Evolutionary conservation across 2,329 filamentous ascomycete genomes (phyloP).

Genomic region (Fonsecaea erecta): DNA sequence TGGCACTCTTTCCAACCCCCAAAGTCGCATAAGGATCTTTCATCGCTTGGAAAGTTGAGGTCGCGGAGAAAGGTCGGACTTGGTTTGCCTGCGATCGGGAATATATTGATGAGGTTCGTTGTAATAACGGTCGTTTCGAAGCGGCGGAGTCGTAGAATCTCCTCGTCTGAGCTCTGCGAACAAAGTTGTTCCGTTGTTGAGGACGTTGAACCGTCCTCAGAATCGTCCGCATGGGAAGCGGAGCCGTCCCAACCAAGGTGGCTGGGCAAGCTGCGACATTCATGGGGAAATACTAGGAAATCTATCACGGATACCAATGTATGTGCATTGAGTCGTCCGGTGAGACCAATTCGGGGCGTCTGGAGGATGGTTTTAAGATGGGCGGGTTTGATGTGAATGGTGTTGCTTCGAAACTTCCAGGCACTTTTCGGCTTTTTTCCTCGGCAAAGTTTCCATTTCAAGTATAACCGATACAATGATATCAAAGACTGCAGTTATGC

Average conservation of each 20-base stretch:
- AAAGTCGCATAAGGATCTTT: constrained; percentile 87
- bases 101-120: constrained; percentile 19
- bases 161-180: constrained; percentile 44
- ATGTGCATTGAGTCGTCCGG: background rate
- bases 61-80: constrained; percentile 47
- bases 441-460: constrained; percentile 21
- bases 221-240: constrained; percentile 47
- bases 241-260: constrained; percentile 48
- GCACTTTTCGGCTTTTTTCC: constrained; percentile 12
- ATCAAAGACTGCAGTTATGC: background rate
- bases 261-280: constrained; percentile 43
- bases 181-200: constrained; percentile 42
- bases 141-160: constrained; percentile 44
- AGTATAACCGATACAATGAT: constrained; percentile 3
- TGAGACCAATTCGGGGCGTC: background rate
- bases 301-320: background rate
- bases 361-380: background rate
- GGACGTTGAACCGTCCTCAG: constrained; percentile 48
- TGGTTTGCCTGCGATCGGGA: constrained; percentile 11
- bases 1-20: constrained; percentile 81
- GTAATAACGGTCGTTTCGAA: constrained; percentile 38
- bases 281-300: constrained; percentile 40
- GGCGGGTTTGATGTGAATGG: background rate
- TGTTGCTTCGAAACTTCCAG: constrained; percentile 20
- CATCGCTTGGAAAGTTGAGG: constrained; percentile 66